Evolutionary conservation across 805 yeast species (phyloP).

Genomic region (Metschnikowia aberdeeniae): DNA sequence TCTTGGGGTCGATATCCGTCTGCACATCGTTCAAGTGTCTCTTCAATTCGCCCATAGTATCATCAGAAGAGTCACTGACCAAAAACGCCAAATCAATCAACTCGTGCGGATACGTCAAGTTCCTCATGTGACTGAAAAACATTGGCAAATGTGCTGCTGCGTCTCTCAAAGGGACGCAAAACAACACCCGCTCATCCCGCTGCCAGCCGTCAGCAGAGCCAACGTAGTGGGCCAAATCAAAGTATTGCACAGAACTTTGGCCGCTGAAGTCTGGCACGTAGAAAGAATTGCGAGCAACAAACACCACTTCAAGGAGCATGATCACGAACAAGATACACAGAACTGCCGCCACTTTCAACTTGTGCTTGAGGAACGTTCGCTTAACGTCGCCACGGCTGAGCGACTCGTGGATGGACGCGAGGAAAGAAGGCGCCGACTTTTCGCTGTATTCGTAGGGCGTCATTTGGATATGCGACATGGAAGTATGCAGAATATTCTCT

Average conservation of each 20-base stretch:
- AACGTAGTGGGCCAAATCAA: slow-evolving; percentile 63
- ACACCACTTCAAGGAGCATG: slow-evolving; percentile 14
- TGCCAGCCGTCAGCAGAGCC: slow-evolving; percentile 80
- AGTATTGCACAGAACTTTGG: slow-evolving; percentile 51
- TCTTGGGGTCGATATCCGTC: slow-evolving; percentile 52
- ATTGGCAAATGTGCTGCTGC: slow-evolving; percentile 87
- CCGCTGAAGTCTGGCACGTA: slow-evolving; percentile 33
- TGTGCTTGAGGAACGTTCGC: slow-evolving; percentile 12
- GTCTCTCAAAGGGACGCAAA: slow-evolving; percentile 88
- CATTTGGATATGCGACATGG: slow-evolving; percentile 17
- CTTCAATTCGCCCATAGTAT: slow-evolving; percentile 69
- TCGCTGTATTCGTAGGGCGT: slow-evolving; percentile 19
- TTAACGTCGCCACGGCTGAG: slow-evolving; percentile 6
- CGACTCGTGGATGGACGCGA: slow-evolving; percentile 3
- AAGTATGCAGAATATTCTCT: background rate
- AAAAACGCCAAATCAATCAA: slow-evolving; percentile 78
- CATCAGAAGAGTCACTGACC: slow-evolving; percentile 87
- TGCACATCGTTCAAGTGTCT: slow-evolving; percentile 60
- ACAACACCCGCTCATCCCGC: slow-evolving; percentile 68
- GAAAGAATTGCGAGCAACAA: slow-evolving; percentile 12
- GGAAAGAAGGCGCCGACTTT: slow-evolving; percentile 6
- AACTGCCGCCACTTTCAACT: slow-evolving; percentile 9
- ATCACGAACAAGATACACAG: slow-evolving; percentile 8
- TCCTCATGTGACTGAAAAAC: slow-evolving; percentile 78
- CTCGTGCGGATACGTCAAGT: slow-evolving; percentile 82